phyloP scores from a whole-genome alignment of 2,329 filamentous ascomycete genomes.

The Aaosphaeria arxii region DNA sequence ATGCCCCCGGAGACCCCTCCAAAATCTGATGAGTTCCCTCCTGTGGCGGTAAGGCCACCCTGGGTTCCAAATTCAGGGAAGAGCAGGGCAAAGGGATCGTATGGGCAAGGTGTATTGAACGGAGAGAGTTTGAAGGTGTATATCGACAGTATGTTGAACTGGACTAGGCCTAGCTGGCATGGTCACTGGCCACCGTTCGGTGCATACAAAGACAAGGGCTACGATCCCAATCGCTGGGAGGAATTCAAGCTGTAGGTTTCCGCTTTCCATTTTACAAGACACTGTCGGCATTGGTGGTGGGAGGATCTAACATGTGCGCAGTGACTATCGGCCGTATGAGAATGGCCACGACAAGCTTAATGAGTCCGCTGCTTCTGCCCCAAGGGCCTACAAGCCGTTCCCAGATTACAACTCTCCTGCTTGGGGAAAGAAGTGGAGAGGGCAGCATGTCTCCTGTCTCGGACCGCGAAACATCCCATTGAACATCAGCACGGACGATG shows the following conservation, averaged over 20 bases:
- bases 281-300: background rate
- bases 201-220: conserved; percentile 41
- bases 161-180: conserved; percentile 36
- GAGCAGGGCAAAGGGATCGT: background rate
- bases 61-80: conserved; percentile 10
- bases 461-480: conserved; percentile 54
- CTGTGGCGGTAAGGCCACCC: background rate
- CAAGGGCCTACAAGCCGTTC: conserved; percentile 67
- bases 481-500: conserved; percentile 59
- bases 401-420: conserved; percentile 63
- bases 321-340: conserved; percentile 40
- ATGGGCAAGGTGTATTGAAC: conserved; percentile 11
- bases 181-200: conserved; percentile 46
- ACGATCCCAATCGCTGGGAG: conserved; percentile 50
- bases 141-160: conserved; percentile 42
- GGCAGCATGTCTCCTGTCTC: conserved; percentile 61
- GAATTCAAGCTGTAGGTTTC: conserved; percentile 37
- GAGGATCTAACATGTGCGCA: conserved; percentile 5
- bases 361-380: conserved; percentile 25
- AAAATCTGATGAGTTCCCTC: background rate
- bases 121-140: conserved; percentile 29
- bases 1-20: background rate
- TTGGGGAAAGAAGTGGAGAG: conserved; percentile 58
- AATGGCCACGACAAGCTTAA: conserved; percentile 32
- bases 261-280: background rate